Base-by-base conservation (phyloP, 2,329 filamentous ascomycete species). In the Botrytis pseudocinerea region DNA sequence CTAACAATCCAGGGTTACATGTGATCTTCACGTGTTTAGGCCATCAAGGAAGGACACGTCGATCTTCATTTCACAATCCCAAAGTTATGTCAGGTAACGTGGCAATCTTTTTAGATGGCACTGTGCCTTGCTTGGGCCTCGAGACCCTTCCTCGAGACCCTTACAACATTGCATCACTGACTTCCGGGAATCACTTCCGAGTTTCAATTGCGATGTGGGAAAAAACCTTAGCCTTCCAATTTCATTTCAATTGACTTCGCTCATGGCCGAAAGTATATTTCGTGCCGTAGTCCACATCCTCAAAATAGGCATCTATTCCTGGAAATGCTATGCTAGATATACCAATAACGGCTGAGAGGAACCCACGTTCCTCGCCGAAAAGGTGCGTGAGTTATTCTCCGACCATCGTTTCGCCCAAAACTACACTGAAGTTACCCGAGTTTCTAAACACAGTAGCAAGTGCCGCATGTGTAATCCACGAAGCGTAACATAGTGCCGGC, bases 181-280 rank as follows among this genome's bases (percentile, higher is more conserved):
- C 9, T 68, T 32, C 46, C 64, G 48, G 64, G 46, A 35, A 22
- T 42, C 54, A 40, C 35, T 68, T 42, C 65, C 65, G 65, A 57
- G 25, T 42, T 42, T n/a, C 48, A 28, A 40, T 16, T 32, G 35
- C 65, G 44, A 48, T 48, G 35, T 28, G 48, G 48, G 48, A n/a
- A 44, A 64, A 32, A 61, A 32, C 18, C 22, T 35, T 64, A 54
- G 7, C 10, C n/a, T 40, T n/a, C 25, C 51, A 57, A 68, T 57
- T 57, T 68, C 46, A 57, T 54, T 68, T 68, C 35, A 16, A 14
- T 57, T 57, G n/a, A 16, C 28, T 68, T 57, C 65, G 48, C 65
- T 68, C 48, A 68, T 68, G 65, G 48, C 65, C 65, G 48, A 68
- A 68, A 68, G 48, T 57, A 42, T 68, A 57, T 57, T 68, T 32